Evolutionary conservation across 768 basidiomycete genomes (phyloP), one percentile per base, ranked within the genome.

Genomic region (Tricholoma saponaceum): DNA sequence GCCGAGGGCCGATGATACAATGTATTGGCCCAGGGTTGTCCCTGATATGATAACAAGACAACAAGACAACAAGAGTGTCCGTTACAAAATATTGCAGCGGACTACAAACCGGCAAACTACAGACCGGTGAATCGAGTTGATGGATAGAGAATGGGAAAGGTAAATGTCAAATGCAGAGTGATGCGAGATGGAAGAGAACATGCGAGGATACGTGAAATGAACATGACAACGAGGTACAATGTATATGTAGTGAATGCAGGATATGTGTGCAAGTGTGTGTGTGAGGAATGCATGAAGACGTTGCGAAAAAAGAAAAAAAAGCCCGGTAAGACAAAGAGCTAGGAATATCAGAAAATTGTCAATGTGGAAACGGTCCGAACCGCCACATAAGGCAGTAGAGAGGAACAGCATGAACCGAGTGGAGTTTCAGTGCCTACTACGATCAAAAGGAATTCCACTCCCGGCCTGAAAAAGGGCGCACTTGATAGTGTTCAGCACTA

Each of bases 381-480:
- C 6, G 41, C 20, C 47, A 35, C 44, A 44, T 26, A 35, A 50
- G 43, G 32, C 23, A 8, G 54, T 8, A 41, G 22, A 25, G 43
- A 14, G 25, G 25, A 37, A 37, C 16, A 39, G 14, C 4, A 33
- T 25, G 55, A 22, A 25, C 13, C 32, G 43, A 44, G 55, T 23
- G 22, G 46, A 18, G 28, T 5, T 23, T 47, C 22, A 47, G 12
- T 37, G 56, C 51, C 55, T 47, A 25, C 12, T 59, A 35, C 66
- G 59, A 32, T 64, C 59, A 54, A 61, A 63, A 8, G 64, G 64
- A 7, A 73, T 61, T 35, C 70, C 70, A 32, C 52, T 67, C 6
- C 61, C 71, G 35, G 75, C 73, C 60, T 83, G 80, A 64, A 84
- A 84, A 56, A 86, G 72, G 18, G 77, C 78, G 52, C 69, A 73